A percentile compares a stretch with the other conserved stretches of the same genome.
phyloP scores from a whole-genome alignment of 2,329 filamentous ascomycete genomes.

The Chaetomiaceae sp. region DNA sequence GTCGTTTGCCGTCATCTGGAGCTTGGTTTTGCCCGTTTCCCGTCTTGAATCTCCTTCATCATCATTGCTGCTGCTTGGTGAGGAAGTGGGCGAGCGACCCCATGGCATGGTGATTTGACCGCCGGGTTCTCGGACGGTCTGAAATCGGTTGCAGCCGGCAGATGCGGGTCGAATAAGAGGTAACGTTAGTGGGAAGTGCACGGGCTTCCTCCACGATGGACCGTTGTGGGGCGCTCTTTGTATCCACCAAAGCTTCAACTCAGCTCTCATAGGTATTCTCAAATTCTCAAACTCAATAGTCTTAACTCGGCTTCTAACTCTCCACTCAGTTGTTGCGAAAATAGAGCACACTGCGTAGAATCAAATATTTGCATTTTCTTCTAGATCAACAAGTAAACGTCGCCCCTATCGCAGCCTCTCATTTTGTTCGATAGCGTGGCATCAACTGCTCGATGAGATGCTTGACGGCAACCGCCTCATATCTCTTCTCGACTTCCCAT shows the following conservation, averaged over 20 bases:
- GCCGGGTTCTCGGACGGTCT: background rate
- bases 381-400: too few relatives aligned
- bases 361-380: too few relatives aligned
- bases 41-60: background rate
- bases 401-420: too few relatives aligned
- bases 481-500: background rate
- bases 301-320: too few relatives aligned
- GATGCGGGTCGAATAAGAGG: background rate
- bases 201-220: background rate
- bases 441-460: too few relatives aligned
- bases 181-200: background rate
- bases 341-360: too few relatives aligned
- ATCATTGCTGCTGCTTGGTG: slow-evolving; percentile 15
- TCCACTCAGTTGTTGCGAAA: too few relatives aligned
- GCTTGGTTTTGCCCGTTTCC: background rate
- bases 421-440: too few relatives aligned
- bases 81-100: slow-evolving; percentile 15
- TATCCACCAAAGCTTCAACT: too few relatives aligned
- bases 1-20: slow-evolving; percentile 9
- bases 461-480: background rate
- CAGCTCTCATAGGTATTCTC: too few relatives aligned
- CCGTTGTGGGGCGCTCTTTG: too few relatives aligned
- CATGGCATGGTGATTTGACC: slow-evolving; percentile 24
- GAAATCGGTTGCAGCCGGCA: slow-evolving; percentile 5
- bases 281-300: too few relatives aligned